Percentiles rank a stretch among this genome's conserved stretches.
Evolutionary conservation across 345 rosid species (phyloP).

Genomic region (Salix dunnii): DNA sequence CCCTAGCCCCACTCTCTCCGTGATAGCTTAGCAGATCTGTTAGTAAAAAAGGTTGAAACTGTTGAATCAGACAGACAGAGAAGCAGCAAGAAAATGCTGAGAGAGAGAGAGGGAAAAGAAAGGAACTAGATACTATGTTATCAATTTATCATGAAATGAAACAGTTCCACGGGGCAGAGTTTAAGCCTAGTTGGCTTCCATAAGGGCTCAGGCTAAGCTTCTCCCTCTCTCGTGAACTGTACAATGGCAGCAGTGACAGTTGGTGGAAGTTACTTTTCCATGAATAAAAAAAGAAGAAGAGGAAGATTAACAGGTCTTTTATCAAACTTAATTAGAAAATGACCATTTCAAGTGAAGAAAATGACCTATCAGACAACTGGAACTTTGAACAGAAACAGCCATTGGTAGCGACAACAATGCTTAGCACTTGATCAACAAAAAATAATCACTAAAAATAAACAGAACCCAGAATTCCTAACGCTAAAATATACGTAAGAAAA

Average conservation of each 20-base stretch:
- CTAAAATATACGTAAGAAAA: background rate
- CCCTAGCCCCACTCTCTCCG: background rate
- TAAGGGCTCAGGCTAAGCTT: background rate
- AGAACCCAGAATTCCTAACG: background rate
- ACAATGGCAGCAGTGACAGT: conserved; percentile 24
- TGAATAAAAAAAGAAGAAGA: conserved; percentile 1
- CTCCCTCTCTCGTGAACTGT: background rate
- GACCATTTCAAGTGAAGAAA: conserved; percentile 11
- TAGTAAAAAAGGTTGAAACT: conserved; percentile 17
- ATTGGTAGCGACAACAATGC: background rate
- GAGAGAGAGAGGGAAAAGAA: background rate
- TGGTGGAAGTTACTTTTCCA: conserved; percentile 26
- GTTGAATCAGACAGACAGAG: background rate
- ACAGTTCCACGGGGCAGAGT: background rate
- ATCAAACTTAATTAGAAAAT: conserved; percentile 9
- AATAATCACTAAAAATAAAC: background rate
- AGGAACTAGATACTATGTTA: background rate
- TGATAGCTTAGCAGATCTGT: conserved; percentile 19
- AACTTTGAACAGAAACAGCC: conserved; percentile 14
- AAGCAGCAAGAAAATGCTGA: background rate
- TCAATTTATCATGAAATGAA: conserved; percentile 3
- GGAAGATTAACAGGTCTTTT: background rate
- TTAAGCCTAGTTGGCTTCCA: background rate
- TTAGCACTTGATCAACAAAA: background rate
- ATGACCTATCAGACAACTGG: conserved; percentile 17